A percentile compares a stretch with the other conserved stretches of the same genome.
phyloP scores from a whole-genome alignment of 306 rosid genomes.

The Styphnolobium japonicum region DNA sequence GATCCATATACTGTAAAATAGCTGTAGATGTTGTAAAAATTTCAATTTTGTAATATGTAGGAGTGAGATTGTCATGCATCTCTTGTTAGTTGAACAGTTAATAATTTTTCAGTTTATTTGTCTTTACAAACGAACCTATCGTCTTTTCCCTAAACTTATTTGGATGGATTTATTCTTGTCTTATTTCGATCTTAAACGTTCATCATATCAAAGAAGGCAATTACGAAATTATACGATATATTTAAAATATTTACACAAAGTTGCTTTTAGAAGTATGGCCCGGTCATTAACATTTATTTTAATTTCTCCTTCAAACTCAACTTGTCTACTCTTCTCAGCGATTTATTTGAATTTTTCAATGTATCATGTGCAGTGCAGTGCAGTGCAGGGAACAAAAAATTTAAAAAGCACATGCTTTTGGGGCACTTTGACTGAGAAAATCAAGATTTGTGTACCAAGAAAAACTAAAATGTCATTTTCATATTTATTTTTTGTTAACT shows the following conservation, averaged over 20 bases:
- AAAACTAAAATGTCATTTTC: slow-evolving; percentile 12
- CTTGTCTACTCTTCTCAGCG: neutral
- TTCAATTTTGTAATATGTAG: neutral
- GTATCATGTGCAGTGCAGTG: neutral
- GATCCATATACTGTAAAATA: neutral
- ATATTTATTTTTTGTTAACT: neutral
- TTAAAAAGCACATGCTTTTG: neutral
- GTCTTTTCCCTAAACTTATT: neutral
- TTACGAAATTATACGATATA: neutral
- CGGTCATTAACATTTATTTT: neutral
- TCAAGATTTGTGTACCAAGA: slow-evolving; percentile 15
- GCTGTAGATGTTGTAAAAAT: neutral
- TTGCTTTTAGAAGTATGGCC: neutral
- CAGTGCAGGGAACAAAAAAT: no score
- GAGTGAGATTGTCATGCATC: neutral
- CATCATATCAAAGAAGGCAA: neutral
- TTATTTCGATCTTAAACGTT: neutral
- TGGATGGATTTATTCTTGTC: neutral
- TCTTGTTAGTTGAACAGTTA: neutral
- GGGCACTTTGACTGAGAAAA: slow-evolving; percentile 24
- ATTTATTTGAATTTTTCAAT: slow-evolving; percentile 17
- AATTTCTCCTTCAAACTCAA: neutral
- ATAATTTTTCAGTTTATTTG: neutral
- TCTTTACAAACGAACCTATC: neutral
- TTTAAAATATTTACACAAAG: neutral